Percentiles rank a stretch among this genome's conserved stretches.
Evolutionary conservation across 208 protist species (phyloP).

Genomic region (Porcisia deanei): DNA sequence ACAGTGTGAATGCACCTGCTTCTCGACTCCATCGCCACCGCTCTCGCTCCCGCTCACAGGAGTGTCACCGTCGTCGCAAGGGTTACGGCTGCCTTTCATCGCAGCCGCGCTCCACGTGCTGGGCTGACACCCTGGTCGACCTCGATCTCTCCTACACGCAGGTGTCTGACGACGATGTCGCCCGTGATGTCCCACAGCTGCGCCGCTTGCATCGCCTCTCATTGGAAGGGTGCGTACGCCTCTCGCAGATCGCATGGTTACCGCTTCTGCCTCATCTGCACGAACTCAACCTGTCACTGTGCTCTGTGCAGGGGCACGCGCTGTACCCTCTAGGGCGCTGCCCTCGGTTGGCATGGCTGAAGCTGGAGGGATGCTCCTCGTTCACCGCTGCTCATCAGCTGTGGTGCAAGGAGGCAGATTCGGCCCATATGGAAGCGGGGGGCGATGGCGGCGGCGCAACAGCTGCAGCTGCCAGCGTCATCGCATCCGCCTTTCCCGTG

Average conservation of each 20-base stretch:
- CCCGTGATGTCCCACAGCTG: slow-evolving; percentile 45
- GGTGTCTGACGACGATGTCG: slow-evolving; percentile 36
- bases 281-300: slow-evolving; percentile 51
- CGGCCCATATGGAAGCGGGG: background rate
- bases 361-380: slow-evolving; percentile 40
- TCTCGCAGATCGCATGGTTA: slow-evolving; percentile 39
- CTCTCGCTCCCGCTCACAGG: background rate
- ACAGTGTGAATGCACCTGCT: background rate
- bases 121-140: slow-evolving; percentile 43
- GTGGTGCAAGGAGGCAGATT: slow-evolving; percentile 8
- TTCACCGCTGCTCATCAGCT: slow-evolving; percentile 33
- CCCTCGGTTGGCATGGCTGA: slow-evolving; percentile 37
- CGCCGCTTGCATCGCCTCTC: slow-evolving; percentile 38
- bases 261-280: slow-evolving; percentile 29
- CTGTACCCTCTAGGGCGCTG: slow-evolving; percentile 43
- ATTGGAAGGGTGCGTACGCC: slow-evolving; percentile 51
- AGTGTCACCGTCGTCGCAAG: background rate
- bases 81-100: background rate
- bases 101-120: slow-evolving; percentile 12
- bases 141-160: slow-evolving; percentile 64
- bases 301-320: slow-evolving; percentile 26
- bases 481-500: background rate
- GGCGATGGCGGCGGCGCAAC: background rate
- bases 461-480: background rate
- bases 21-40: background rate